Evolutionary conservation across 2,329 filamentous ascomycete species (phyloP).

Genomic region (Aspergillus carbonarius): DNA sequence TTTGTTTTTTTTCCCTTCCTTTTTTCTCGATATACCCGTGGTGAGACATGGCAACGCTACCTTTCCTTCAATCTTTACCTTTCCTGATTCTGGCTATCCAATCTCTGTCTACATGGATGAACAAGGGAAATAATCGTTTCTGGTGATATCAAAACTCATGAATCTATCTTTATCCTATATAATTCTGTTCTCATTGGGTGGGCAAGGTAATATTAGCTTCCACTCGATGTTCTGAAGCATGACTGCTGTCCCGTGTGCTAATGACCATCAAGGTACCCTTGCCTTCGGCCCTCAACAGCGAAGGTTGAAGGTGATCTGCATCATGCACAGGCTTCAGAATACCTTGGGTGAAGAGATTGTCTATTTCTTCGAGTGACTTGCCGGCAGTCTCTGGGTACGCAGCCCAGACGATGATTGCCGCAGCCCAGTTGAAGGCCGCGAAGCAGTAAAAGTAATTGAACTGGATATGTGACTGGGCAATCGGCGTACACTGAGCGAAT

Average conservation of each 20-base stretch:
- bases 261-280: not conserved
- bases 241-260: not conserved
- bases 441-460: constrained; percentile 54
- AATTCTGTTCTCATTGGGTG: not conserved
- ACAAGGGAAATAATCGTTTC: not conserved
- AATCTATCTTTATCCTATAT: not conserved
- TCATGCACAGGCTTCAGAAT: not conserved
- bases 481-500: constrained; percentile 52
- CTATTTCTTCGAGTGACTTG: constrained; percentile 32
- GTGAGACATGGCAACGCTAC: not conserved
- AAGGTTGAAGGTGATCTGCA: not conserved
- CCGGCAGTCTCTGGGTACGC: constrained; percentile 36
- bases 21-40: not conserved
- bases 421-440: constrained; percentile 50
- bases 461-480: constrained; percentile 43
- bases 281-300: not conserved
- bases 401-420: constrained; percentile 35
- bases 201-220: not conserved
- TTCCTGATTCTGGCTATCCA: not conserved
- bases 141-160: not conserved
- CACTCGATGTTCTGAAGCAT: not conserved
- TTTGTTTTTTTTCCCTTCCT: not conserved
- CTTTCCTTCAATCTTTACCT: too few relatives aligned
- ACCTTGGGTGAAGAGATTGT: constrained; percentile 25
- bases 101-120: not conserved